Conservation (phyloP, 306 rosid species). For the Castanea sativa region DNA sequence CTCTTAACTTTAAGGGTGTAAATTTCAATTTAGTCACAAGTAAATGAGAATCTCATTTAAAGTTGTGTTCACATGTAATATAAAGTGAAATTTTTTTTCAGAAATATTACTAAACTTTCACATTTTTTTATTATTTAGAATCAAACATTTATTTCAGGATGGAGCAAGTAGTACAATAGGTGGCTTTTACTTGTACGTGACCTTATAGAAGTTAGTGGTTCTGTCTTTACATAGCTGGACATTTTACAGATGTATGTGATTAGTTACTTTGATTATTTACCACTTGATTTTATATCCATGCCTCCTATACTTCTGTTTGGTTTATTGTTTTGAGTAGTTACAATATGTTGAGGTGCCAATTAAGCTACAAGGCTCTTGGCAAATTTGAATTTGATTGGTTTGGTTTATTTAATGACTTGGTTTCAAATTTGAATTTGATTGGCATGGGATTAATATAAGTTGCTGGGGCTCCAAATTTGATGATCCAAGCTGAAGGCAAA, state of each 20-base stretch:
- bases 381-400: background rate
- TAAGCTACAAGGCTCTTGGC: too few species aligned
- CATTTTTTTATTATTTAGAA: background rate
- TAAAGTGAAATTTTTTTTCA: background rate
- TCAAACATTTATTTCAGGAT: background rate
- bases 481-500: slow-evolving; percentile 12
- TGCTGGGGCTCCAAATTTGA: slow-evolving; percentile 23
- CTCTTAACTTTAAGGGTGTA: too few species aligned
- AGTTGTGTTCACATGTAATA: background rate
- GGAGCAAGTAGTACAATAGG: background rate
- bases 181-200: background rate
- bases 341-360: too few species aligned
- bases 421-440: slow-evolving; percentile 4
- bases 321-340: background rate
- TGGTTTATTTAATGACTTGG: background rate
- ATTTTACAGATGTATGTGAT: background rate
- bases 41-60: background rate
- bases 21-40: background rate
- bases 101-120: background rate
- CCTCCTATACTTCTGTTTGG: background rate
- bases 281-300: background rate
- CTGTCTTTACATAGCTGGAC: background rate
- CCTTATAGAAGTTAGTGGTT: background rate
- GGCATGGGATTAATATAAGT: slow-evolving; percentile 2
- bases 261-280: background rate